Conservation (phyloP, 2,329 filamentous ascomycete genomes). For the Exophiala sp. region DNA sequence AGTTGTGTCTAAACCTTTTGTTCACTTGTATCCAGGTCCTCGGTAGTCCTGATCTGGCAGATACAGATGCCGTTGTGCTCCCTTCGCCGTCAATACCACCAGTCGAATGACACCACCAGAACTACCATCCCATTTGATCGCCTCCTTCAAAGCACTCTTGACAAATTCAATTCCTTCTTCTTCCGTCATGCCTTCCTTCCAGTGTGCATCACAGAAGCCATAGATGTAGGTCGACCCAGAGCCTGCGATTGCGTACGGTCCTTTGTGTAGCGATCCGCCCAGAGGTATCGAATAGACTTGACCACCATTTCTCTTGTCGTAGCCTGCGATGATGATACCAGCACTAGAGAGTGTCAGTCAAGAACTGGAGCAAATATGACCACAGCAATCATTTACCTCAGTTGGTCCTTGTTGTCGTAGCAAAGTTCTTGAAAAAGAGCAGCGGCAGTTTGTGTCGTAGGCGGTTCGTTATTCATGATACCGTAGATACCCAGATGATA, state of each 20-base stretch:
- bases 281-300: constrained; percentile 97
- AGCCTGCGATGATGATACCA: constrained; percentile 97
- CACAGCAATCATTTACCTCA: constrained; percentile 58
- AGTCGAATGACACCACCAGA: constrained; percentile 97
- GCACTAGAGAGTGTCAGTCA: constrained; percentile 53
- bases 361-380: not conserved
- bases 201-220: constrained; percentile 95
- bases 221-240: constrained; percentile 99
- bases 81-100: constrained; percentile 87
- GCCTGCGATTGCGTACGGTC: constrained; percentile 88
- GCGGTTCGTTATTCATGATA: constrained; percentile 79
- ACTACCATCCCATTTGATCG: constrained; percentile 99
- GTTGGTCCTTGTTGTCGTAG: constrained; percentile 91
- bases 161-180: constrained; percentile 86
- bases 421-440: constrained; percentile 97
- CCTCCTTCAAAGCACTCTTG: constrained; percentile 82
- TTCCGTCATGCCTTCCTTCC: constrained; percentile 92
- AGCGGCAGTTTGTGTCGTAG: constrained; percentile 90
- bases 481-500: constrained; percentile 93
- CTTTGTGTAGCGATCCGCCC: constrained; percentile 95
- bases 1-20: not conserved
- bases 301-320: constrained; percentile 88
- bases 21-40: constrained; percentile 55
- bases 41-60: constrained; percentile 86
- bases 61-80: constrained; percentile 89